Base-by-base conservation (phyloP, 2,329 filamentous ascomycete genomes). In the Colletotrichum filicis region DNA sequence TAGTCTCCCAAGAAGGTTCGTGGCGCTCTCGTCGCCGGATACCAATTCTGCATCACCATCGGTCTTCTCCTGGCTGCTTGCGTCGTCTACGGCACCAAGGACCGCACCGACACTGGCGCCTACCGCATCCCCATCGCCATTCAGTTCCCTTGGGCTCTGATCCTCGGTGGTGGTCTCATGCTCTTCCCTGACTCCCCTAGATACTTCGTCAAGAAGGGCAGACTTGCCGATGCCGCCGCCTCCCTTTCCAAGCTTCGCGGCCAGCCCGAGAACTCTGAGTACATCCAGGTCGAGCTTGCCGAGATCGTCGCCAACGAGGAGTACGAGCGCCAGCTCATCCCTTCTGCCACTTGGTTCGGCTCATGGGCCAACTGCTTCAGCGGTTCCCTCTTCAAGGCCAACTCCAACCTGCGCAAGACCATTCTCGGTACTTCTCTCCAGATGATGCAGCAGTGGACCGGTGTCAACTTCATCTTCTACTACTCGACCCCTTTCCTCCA, bases 381-480 rank as follows among this genome's bases (percentile, higher is more conserved):
- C 74, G 90, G 93, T 76, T 89, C 91, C 76, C 86, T 95, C 75
- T 85, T 78, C 74, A 87, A 88, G 70, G 85, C 87, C 75, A 92
- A 91, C 76, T 91, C 91, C 75, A 95, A 91, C 87, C 80, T 94
- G 68, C 92, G 92, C 79, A 90, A 91, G 76, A 92, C 92, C 30
- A 90, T 94, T 72, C 87, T 94, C 57, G 92, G 92, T 78, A 93
- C 90, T 57, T 92, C 91, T 30, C 86, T 94, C 42, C 92, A 94
- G 86, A 94, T 94, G 92, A 94, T 94, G 92, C 92, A 94, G 83
- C 92, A 94, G 83, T 90, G 87, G 86, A 95, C 94, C 30, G 94
- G 95, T 87, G 93, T 97, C 85, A 97, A 97, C 89, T 97, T 96
- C 85, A 94, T 97, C 87, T 97, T 95, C 87, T 94, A 94, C 86